A percentile compares a stretch with the other conserved stretches of the same genome.
These are phyloP conservation scores for Leptographium wingfieldii DNA, from an alignment of 2,329 filamentous ascomycete genomes.

Conservation along the genomic window DNA sequence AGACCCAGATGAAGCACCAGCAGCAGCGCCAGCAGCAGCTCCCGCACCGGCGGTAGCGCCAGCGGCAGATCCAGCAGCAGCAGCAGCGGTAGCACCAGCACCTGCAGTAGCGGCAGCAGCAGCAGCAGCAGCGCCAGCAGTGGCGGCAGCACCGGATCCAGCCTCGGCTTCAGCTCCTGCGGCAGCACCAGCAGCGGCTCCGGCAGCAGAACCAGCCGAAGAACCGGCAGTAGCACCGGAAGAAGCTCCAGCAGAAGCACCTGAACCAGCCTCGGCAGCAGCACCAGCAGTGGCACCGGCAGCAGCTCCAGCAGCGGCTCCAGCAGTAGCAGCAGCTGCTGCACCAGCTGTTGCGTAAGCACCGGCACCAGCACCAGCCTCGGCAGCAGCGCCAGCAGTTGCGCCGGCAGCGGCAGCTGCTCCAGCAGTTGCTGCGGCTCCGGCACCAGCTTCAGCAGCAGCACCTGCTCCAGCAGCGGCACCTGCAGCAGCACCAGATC, in stretches of 20 bases:
- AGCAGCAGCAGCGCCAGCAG: not conserved
- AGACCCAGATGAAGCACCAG: not conserved
- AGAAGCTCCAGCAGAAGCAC: not conserved
- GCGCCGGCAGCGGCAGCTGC: not conserved
- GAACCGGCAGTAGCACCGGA: not conserved
- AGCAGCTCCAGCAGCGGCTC: not conserved
- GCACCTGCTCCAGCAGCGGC: not conserved
- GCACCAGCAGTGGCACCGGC: not conserved
- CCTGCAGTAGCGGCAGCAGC: not conserved
- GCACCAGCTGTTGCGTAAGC: not conserved
- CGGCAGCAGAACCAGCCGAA: not conserved
- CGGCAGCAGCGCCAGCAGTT: not conserved
- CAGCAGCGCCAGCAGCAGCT: not conserved
- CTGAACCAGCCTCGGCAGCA: not conserved
- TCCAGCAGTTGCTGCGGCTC: not conserved
- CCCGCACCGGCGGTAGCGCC: not conserved
- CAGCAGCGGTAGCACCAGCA: not conserved
- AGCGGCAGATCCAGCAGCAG: not conserved
- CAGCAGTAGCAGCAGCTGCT: not conserved
- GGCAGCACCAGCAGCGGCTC: not conserved
- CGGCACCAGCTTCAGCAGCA: not conserved
- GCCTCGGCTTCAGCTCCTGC: not conserved
- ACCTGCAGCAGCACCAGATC: not conserved
- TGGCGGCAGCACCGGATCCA: not conserved
- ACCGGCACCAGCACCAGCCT: not conserved